phyloP scores from a whole-genome alignment of 2,329 filamentous ascomycete genomes.

The Macrophomina tecta region DNA sequence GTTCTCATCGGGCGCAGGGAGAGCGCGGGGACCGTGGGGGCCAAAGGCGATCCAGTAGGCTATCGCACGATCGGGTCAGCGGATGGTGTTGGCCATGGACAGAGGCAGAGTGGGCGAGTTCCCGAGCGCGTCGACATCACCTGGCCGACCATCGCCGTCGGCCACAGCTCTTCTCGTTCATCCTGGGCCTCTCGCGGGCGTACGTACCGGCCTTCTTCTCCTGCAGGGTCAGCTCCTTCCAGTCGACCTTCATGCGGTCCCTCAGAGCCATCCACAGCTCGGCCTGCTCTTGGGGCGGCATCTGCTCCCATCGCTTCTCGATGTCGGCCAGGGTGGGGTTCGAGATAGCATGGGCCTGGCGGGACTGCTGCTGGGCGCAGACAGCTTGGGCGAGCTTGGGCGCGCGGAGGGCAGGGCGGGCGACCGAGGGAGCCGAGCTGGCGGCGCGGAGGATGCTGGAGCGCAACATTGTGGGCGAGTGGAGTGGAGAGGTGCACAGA shows the following conservation, averaged over 20 bases:
- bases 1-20: conserved; percentile 81
- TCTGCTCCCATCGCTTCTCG: conserved; percentile 98
- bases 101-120: background rate
- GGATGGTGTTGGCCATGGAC: conserved; percentile 7
- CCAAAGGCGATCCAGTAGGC: conserved; percentile 99
- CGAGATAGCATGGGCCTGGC: conserved; percentile 88
- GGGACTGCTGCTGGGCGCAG: conserved; percentile 53
- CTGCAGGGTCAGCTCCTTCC: conserved; percentile 90
- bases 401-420: conserved; percentile 39
- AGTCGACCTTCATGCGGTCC: conserved; percentile 98
- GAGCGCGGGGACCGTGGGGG: conserved; percentile 88
- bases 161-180: background rate
- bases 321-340: conserved; percentile 98
- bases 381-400: conserved; percentile 30
- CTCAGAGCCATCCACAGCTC: conserved; percentile 98
- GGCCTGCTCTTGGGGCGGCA: conserved; percentile 98
- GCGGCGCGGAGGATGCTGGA: conserved; percentile 46
- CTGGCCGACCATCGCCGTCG: background rate
- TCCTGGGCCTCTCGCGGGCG: conserved; percentile 18
- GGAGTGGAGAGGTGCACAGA: conserved; percentile 46
- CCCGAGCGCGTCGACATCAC: background rate
- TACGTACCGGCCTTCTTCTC: conserved; percentile 99
- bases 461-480: conserved; percentile 45
- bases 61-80: conserved; percentile 50
- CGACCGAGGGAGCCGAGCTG: conserved; percentile 38